These are phyloP conservation scores for Komagataella mondaviorum DNA, from an alignment of 805 yeast species.

Conservation along the genomic window DNA sequence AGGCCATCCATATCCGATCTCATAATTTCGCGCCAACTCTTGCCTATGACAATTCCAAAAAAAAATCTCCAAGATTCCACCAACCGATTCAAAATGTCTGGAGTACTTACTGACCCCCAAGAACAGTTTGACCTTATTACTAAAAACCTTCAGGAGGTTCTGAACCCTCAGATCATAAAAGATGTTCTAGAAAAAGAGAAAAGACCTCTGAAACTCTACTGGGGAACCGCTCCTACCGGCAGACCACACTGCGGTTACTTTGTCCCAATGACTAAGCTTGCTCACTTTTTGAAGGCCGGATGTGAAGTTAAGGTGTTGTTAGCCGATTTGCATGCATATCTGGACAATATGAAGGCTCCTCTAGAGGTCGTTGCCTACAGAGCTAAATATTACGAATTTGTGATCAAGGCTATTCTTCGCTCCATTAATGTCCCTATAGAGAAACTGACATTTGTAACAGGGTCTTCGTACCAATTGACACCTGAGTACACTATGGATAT, in stretches of 20 bases:
- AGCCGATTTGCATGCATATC: slow-evolving; percentile 93
- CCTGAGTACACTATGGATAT: slow-evolving; percentile 79
- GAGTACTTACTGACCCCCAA: slow-evolving; percentile 28
- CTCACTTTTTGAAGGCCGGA: slow-evolving; percentile 91
- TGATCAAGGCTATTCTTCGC: slow-evolving; percentile 73
- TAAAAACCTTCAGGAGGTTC: slow-evolving; percentile 80
- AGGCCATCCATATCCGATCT: no score
- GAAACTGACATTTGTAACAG: slow-evolving; percentile 68
- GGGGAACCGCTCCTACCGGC: slow-evolving; percentile 99
- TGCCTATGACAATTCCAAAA: not conserved
- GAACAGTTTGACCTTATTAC: slow-evolving; percentile 68
- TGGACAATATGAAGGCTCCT: slow-evolving; percentile 98
- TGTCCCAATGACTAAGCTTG: slow-evolving; percentile 94
- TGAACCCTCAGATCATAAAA: slow-evolving; percentile 79
- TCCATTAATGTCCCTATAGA: slow-evolving; percentile 91
- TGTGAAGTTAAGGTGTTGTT: slow-evolving; percentile 84
- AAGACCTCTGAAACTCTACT: slow-evolving; percentile 77
- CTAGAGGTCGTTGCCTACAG: slow-evolving; percentile 81
- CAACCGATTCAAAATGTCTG: not conserved
- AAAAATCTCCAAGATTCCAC: not conserved
- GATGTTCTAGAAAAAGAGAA: slow-evolving; percentile 69
- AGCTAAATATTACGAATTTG: slow-evolving; percentile 76
- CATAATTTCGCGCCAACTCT: not conserved
- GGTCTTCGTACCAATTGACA: slow-evolving; percentile 78
- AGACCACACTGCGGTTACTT: slow-evolving; percentile 98